Evolutionary conservation across 2,329 filamentous ascomycete species (phyloP), one percentile per base, ranked within the genome.

Genomic region (Diplodia intermedia): DNA sequence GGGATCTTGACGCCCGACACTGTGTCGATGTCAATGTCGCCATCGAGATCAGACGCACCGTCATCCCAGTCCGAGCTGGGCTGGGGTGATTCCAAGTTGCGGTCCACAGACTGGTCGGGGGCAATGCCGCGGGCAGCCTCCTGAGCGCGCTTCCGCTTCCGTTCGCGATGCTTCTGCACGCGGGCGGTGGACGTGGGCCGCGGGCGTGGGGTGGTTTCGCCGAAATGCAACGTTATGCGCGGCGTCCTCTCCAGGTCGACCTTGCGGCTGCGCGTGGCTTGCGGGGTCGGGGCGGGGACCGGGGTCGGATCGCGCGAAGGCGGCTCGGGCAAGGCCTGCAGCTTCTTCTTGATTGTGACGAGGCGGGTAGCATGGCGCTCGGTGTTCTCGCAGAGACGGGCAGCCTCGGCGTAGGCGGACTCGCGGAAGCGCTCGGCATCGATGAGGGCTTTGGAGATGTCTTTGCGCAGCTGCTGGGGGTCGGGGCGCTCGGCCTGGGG

Each of bases 271-370:
- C 60, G 81, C 66, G 82, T 81, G 53, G 75, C 74, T 63, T 79
- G 79, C 5, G 81, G 80, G 33, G 81, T 82, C 29, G 82, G 79
- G 69, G 79, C 72, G 29, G 82, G 79, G 3, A 76, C 77, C 40
- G 85, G 86, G 1, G 86, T 87, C n/a, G 87, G 85, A 71, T 89
- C 88, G 71, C 85, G 82, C 23, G 86, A 88, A 2, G 86, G 84
- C 20, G 86, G 88, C 75, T 86, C 83, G 2, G 88, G 87, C 57
- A 89, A 82, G 12, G 86, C 84, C 69, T 88, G 83, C 23, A 90
- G 82, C 77, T 89, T 90, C 72, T 84, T 82, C 68, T 84, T 86
- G 72, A 90, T 89, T 68, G 85, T 84, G 62, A 83, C 83, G 60
- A 90, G 77, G 56, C 87, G 83, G 71, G 84, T 84, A 71, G 84